phyloP scores from a whole-genome alignment of 2,329 filamentous ascomycete genomes.

The Sphaerulina populicola region DNA sequence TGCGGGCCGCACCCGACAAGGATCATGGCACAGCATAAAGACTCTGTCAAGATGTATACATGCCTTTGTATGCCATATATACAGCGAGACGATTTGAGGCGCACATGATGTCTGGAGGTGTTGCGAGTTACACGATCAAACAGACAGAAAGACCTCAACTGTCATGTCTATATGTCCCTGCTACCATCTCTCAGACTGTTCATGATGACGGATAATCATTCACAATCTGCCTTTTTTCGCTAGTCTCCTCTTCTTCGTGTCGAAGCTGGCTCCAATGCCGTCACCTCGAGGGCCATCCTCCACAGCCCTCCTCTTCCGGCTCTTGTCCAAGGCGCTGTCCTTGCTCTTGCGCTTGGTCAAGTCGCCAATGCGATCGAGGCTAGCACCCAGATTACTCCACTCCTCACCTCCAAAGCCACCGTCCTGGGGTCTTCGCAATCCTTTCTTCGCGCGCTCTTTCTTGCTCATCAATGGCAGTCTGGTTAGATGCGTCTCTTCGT shows the following conservation, averaged over 20 bases:
- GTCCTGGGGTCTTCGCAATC: constrained; percentile 37
- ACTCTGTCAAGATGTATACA: too few species aligned
- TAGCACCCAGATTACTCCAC: constrained; percentile 76
- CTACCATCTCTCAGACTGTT: too few species aligned
- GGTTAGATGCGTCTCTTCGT: constrained; percentile 88
- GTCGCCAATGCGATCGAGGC: constrained; percentile 75
- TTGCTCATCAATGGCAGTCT: constrained; percentile 80
- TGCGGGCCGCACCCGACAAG: too few species aligned
- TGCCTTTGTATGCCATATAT: too few species aligned
- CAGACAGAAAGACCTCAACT: too few species aligned
- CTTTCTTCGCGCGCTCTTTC: constrained; percentile 65
- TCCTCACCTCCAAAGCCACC: constrained; percentile 82
- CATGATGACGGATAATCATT: background rate
- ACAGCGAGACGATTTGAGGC: too few species aligned
- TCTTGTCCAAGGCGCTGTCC: constrained; percentile 64
- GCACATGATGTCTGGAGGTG: too few species aligned
- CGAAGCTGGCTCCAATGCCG: constrained; percentile 65
- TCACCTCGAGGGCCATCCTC: constrained; percentile 64
- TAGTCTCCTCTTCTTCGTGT: constrained; percentile 55
- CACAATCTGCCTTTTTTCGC: constrained; percentile 36
- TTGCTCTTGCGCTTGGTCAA: constrained; percentile 63
- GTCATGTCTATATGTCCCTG: too few species aligned
- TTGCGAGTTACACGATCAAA: too few species aligned
- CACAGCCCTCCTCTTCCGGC: constrained; percentile 66
- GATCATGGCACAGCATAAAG: too few species aligned